These are phyloP conservation scores for Blumeriella jaapii DNA, from an alignment of 2,329 filamentous ascomycete genomes.

Conservation along the genomic window DNA sequence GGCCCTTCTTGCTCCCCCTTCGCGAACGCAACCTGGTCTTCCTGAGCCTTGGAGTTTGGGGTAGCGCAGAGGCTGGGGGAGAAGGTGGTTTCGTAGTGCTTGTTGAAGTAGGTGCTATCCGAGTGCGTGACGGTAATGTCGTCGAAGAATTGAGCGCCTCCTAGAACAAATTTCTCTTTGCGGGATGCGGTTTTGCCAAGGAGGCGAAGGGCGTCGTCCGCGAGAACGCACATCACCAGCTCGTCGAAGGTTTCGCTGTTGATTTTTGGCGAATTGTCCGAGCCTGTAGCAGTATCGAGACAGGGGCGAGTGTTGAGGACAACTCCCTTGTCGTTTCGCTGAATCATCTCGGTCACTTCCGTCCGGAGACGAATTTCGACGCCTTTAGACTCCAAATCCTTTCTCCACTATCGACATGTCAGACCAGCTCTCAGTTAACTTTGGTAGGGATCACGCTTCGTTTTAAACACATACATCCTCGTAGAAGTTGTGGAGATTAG, in stretches of 20 bases:
- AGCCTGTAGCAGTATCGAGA: constrained; percentile 35
- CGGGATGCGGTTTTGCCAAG: constrained; percentile 45
- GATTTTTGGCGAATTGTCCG: constrained; percentile 31
- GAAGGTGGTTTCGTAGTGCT: constrained; percentile 55
- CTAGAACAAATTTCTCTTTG: constrained; percentile 55
- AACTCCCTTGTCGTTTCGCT: constrained; percentile 40
- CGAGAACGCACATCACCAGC: constrained; percentile 52
- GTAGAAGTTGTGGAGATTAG: constrained; percentile 50
- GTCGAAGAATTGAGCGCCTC: constrained; percentile 58
- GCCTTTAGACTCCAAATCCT: constrained; percentile 40
- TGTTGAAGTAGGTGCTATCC: constrained; percentile 53
- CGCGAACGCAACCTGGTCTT: constrained; percentile 31
- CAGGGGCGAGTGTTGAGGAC: constrained; percentile 36
- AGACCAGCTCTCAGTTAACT: no score
- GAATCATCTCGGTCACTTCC: constrained; percentile 41
- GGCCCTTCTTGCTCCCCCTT: constrained; percentile 37
- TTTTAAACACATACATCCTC: constrained; percentile 28
- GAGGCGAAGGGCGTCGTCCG: constrained; percentile 52
- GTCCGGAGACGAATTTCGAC: constrained; percentile 45
- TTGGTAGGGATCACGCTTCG: no score
- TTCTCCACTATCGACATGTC: constrained; percentile 34
- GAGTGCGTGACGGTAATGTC: constrained; percentile 61
- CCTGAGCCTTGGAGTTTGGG: constrained; percentile 32
- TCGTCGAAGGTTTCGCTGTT: constrained; percentile 49
- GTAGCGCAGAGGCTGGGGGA: constrained; percentile 38